Evolutionary conservation across 1,284 basidiomycete species (phyloP), one percentile per base, ranked within the genome.

Genomic region (Veloboletus limbatus): DNA sequence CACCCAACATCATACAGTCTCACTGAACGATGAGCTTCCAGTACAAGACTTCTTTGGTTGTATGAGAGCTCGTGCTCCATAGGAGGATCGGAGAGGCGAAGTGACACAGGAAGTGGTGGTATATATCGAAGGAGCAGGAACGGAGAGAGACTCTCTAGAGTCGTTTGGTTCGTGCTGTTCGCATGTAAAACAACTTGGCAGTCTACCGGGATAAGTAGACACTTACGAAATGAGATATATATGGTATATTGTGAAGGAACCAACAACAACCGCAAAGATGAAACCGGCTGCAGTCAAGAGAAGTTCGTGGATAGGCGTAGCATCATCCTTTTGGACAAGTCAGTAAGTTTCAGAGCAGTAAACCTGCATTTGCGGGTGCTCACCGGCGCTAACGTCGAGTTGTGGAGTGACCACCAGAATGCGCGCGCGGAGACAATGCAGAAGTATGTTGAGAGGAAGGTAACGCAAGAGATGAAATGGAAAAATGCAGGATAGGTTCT

Each of bases 401-500:
- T 76, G 31, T 72, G 66, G 62, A 93, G 84, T 41, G 88, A 86
- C 61, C 78, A 84, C 57, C 74, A 77, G 14, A 88, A 70, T 35
- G 82, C 82, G 37, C 70, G 68, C 4, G 74, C 71, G 35, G 79
- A 79, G 46, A 92, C 65, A 25, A 71, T 53, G 37, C 76, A 73
- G 17, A 84, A 69, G 61, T 92, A 91, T 6, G 75, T 55, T 3
- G 86, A 71, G 31, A 92, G 73, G 3, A 87, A 59, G 2, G 84
- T 82, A 20, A 83, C 67, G 56, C 81, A 86, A 25, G 75, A 71
- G 43, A 93, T 72, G 62, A 95, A 91, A 58, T 93, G 87, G 35
- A 94, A 69, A 63, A 95, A 95, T 3, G 89, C 80, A 17, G 89
- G 85, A 63, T 93, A 90, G 43, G 89, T 94, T 61, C 88, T 76